phyloP scores from a whole-genome alignment of 2,329 filamentous ascomycete species.

The Xylariomycetidae sp. region DNA sequence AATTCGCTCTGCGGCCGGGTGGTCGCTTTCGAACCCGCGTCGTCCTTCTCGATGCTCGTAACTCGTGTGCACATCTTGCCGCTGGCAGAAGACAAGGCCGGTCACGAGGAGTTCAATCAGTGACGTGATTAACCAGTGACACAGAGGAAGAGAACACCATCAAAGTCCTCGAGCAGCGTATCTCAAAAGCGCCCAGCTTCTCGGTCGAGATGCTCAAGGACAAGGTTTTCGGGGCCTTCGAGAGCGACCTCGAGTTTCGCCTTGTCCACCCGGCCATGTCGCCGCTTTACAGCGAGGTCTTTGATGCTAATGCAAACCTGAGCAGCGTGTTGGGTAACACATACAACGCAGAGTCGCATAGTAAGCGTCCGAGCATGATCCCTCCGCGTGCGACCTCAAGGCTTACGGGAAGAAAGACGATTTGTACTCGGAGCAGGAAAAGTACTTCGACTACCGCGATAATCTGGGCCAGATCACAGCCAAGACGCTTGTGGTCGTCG shows the following conservation, averaged over 20 bases:
- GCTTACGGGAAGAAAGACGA: slow-evolving; percentile 19
- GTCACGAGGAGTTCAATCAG: too few species aligned
- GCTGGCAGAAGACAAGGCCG: too few species aligned
- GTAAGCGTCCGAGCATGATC: slow-evolving; percentile 15
- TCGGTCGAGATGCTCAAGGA: slow-evolving; percentile 30
- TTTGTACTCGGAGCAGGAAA: slow-evolving; percentile 28
- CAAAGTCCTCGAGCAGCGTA: slow-evolving; percentile 23
- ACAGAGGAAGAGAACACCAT: slow-evolving; percentile 30
- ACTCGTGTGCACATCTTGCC: too few species aligned
- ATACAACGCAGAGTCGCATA: slow-evolving; percentile 31
- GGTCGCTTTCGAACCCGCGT: neutral
- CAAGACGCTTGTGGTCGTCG: slow-evolving; percentile 31
- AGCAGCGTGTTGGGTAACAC: slow-evolving; percentile 22
- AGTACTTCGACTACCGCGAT: slow-evolving; percentile 32
- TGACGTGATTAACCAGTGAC: neutral
- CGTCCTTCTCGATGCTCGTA: too few species aligned
- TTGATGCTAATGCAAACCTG: slow-evolving; percentile 28
- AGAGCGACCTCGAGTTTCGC: slow-evolving; percentile 31
- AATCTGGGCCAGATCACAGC: slow-evolving; percentile 24
- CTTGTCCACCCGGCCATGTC: slow-evolving; percentile 31
- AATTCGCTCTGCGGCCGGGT: too few species aligned
- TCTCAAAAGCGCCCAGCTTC: slow-evolving; percentile 29
- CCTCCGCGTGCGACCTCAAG: too few species aligned
- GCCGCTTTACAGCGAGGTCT: slow-evolving; percentile 30
- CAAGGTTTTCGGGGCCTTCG: slow-evolving; percentile 32